Percentiles rank a stretch among this genome's conserved stretches.
These are phyloP conservation scores for Salvia splendens DNA, from an alignment of 257 asterid genomes.

Conservation along the genomic window DNA sequence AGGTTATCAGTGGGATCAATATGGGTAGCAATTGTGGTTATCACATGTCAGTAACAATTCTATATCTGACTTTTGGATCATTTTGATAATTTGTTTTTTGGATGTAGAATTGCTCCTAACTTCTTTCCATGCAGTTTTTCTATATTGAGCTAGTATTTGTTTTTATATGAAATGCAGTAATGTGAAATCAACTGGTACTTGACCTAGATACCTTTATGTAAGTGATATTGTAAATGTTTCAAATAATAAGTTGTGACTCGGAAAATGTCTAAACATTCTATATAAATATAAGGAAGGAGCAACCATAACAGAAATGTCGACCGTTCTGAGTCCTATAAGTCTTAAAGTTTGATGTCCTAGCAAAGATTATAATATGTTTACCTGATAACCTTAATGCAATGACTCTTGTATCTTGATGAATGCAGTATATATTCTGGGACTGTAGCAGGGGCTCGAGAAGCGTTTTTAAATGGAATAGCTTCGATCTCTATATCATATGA, in stretches of 20 bases:
- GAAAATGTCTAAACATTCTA: too few species aligned
- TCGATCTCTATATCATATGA: constrained; percentile 79
- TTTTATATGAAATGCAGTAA: constrained; percentile 13
- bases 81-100: too few species aligned
- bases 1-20: constrained; percentile 88
- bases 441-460: constrained; percentile 97
- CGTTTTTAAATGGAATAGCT: constrained; percentile 74
- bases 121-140: constrained; percentile 15
- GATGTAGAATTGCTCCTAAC: too few species aligned
- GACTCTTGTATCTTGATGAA: constrained; percentile 45
- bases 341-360: constrained; percentile 7
- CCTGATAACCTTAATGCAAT: constrained; percentile 15
- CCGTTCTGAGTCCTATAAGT: not conserved
- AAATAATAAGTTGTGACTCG: not conserved
- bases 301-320: not conserved
- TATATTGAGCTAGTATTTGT: constrained; percentile 5
- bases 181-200: constrained; percentile 12
- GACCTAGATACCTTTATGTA: not conserved
- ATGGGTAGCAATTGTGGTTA: constrained; percentile 89
- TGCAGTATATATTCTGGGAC: constrained; percentile 90
- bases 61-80: not conserved
- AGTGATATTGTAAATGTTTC: constrained; percentile 4
- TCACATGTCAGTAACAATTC: constrained; percentile 61
- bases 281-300: not conserved
- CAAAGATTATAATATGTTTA: constrained; percentile 6